A percentile compares a stretch with the other conserved stretches of the same genome.
Conservation (phyloP, 2,329 filamentous ascomycete genomes). For the Botrytis pseudocinerea region DNA sequence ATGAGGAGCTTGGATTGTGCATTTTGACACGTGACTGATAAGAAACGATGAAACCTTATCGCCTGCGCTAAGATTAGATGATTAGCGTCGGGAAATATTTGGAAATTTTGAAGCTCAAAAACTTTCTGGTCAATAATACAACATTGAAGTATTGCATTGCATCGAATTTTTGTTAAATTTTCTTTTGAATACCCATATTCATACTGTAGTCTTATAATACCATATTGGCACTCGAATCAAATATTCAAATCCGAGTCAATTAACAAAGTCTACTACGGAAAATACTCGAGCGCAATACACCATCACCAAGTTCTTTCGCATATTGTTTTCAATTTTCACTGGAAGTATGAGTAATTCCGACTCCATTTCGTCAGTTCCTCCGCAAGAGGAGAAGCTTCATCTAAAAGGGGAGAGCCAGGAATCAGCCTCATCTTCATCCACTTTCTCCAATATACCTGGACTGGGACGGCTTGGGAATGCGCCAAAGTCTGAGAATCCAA, state of each 20-base stretch:
- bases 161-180: neutral
- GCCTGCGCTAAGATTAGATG: slow-evolving; percentile 9
- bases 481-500: slow-evolving; percentile 12
- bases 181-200: neutral
- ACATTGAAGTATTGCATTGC: neutral
- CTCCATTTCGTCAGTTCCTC: neutral
- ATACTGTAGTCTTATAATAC: slow-evolving; percentile 1
- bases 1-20: neutral
- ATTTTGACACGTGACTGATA: neutral
- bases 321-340: neutral
- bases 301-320: neutral
- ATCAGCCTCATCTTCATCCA: neutral
- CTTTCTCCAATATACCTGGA: slow-evolving; percentile 23
- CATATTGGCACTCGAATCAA: neutral
- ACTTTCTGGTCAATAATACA: slow-evolving; percentile 2
- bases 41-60: neutral
- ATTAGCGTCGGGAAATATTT: slow-evolving; percentile 16
- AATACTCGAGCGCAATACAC: neutral
- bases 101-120: slow-evolving; percentile 16
- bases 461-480: slow-evolving; percentile 24
- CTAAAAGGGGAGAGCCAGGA: neutral
- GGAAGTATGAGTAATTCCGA: slow-evolving; percentile 15
- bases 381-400: neutral
- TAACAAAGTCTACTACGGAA: neutral
- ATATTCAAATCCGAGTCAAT: neutral